Percentiles rank a stretch among this genome's conserved stretches.
Evolutionary conservation across 2,329 filamentous ascomycete genomes (phyloP).

Genomic region (Stenocarpella maydis): DNA sequence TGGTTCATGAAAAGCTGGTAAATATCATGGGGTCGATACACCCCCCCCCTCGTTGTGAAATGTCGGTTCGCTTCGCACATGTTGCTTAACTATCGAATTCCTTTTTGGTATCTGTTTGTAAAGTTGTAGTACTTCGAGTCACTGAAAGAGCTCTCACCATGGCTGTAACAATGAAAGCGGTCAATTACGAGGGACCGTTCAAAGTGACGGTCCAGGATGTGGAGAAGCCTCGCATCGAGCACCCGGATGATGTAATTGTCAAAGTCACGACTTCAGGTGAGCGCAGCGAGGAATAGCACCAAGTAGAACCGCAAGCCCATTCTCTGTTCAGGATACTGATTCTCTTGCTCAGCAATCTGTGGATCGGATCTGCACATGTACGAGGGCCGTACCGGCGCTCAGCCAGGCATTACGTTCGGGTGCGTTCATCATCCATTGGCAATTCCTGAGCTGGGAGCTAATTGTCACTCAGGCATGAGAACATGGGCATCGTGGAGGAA

Average conservation of each 20-base stretch:
- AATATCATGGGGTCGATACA: not conserved
- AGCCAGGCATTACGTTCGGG: conserved; percentile 35
- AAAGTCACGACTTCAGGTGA: conserved; percentile 43
- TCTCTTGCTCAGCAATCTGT: conserved; percentile 42
- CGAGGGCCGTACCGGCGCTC: conserved; percentile 40
- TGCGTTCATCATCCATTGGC: not conserved
- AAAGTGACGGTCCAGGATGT: conserved; percentile 30
- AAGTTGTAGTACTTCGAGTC: not conserved
- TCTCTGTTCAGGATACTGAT: not conserved
- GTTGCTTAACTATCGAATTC: not conserved
- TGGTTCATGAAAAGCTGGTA: conserved; percentile 5
- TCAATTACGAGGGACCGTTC: conserved; percentile 26
- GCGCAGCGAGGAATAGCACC: not conserved
- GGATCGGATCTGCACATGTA: conserved; percentile 47
- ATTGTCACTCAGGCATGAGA: conserved; percentile 57
- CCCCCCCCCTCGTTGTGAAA: not conserved
- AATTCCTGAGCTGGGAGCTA: not conserved
- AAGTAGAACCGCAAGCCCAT: not conserved
- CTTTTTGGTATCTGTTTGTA: not conserved
- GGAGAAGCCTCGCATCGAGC: conserved; percentile 25
- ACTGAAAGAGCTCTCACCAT: not conserved
- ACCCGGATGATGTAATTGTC: conserved; percentile 46
- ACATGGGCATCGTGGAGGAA: conserved; percentile 66
- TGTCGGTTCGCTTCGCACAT: not conserved
- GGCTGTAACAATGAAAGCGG: conserved; percentile 28